Evolutionary conservation across 257 asterid genomes (phyloP), one percentile per base, ranked within the genome.

Genomic region (Striga asiatica): DNA sequence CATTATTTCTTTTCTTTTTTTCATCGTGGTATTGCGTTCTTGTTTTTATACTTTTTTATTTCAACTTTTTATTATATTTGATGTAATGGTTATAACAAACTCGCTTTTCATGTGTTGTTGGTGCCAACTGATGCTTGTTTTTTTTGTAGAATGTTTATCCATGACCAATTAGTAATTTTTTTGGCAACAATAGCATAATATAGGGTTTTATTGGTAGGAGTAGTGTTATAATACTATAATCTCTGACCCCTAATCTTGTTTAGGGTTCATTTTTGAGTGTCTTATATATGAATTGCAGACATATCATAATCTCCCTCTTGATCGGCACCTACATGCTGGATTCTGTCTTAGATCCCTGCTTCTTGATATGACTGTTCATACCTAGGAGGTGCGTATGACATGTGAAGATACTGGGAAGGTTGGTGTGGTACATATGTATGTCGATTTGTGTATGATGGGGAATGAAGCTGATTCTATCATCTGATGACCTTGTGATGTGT

Each of bases 331-430:
- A 50, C 74, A 63, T 72, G 68, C 78, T 73, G 83, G 96, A 77
- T 73, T 69, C 78, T 76, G 61, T 71, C 76, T 71, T 78, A 58
- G 65, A 67, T 70, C 68, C 71, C 72, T 59, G 45, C 82, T 25
- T 78, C 84, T 78, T 78, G 93, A 77, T 73, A 67, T 80, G 79
- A 78, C 66, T 73, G 70, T 79, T 73, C 82, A 69, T 72, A 67
- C 82, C 81, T 80, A 73, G 77, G 91, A 78, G 80, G 84, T 79
- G 79, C 78, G 32, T 74, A 38, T 76, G 84, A 66, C 77, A 45
- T 77, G 71, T 74, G 80, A 70, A 71, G 81, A 69, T 72, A 74
- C 75, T 17, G 68, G 65, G 81, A 77, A 82, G 95, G 86, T 76
- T 83, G 78, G 80, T 76, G 78, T 72, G 58, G 65, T 71, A 60